Percentiles rank a stretch among this genome's conserved stretches.
Evolutionary conservation across 129 eudicot species (phyloP).

Genomic region (Rutidosis leptorrhynchoides): DNA sequence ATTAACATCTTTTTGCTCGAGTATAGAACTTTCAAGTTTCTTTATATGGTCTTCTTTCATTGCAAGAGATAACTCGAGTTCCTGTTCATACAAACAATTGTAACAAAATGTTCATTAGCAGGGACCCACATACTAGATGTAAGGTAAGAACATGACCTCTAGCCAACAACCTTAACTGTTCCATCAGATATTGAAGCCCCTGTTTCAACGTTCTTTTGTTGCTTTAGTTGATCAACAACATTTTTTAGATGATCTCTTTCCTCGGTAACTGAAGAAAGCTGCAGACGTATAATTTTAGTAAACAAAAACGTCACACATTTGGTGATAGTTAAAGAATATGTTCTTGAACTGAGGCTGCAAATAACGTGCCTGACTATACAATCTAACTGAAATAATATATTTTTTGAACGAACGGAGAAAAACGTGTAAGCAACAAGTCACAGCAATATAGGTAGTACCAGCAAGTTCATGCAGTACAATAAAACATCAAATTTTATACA

Average conservation of each 20-base stretch:
- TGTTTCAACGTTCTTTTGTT: constrained; percentile 46
- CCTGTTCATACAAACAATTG: constrained; percentile 41
- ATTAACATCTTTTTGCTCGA: constrained; percentile 52
- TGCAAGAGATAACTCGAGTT: constrained; percentile 67
- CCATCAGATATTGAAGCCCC: constrained; percentile 39
- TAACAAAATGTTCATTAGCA: constrained; percentile 18
- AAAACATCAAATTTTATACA: constrained; percentile 1
- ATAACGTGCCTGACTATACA: neutral
- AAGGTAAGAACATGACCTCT: neutral
- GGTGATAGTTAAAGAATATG: neutral
- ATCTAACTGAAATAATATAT: neutral
- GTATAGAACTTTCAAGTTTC: constrained; percentile 59
- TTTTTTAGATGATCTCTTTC: constrained; percentile 66
- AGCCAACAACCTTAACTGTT: constrained; percentile 49
- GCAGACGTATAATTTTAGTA: constrained; percentile 27
- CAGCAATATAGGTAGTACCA: constrained; percentile 12
- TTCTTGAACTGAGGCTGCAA: constrained; percentile 2
- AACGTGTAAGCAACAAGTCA: constrained; percentile 4
- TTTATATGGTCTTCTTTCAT: constrained; percentile 63
- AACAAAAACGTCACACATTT: constrained; percentile 2
- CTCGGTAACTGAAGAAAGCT: constrained; percentile 67
- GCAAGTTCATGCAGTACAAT: neutral
- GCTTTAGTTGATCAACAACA: constrained; percentile 49
- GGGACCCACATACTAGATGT: constrained; percentile 5
- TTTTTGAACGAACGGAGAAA: neutral